Percentiles rank a stretch among this genome's conserved stretches.
Evolutionary conservation across 2,329 filamentous ascomycete species (phyloP).

Genomic region (Microsporum canis): DNA sequence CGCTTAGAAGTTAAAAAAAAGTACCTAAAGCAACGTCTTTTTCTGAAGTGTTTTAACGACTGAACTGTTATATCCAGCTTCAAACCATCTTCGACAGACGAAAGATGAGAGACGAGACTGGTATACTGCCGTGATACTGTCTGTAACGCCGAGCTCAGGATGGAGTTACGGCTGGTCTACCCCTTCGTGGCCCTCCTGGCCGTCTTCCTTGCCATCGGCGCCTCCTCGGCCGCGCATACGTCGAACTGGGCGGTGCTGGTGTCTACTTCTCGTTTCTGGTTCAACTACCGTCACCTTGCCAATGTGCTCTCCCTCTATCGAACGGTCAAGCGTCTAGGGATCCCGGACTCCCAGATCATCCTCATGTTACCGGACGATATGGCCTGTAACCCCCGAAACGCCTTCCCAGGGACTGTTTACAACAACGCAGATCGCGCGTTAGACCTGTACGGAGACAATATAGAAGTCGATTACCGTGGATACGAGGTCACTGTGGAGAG

Average conservation of each 20-base stretch:
- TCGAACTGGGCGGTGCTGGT: slow-evolving; percentile 99
- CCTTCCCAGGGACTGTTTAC: slow-evolving; percentile 95
- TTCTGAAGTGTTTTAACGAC: too few relatives aligned
- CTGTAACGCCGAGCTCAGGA: not conserved
- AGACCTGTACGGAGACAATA: slow-evolving; percentile 95
- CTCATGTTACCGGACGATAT: slow-evolving; percentile 99
- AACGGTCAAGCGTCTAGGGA: slow-evolving; percentile 93
- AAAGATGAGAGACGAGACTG: not conserved
- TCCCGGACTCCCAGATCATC: slow-evolving; percentile 97
- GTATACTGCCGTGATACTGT: not conserved
- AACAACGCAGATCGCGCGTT: slow-evolving; percentile 94
- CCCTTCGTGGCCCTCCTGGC: slow-evolving; percentile 12
- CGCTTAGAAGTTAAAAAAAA: not conserved
- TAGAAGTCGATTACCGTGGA: slow-evolving; percentile 94
- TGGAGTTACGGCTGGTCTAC: not conserved
- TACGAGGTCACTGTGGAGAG: slow-evolving; percentile 99
- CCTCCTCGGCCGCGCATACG: slow-evolving; percentile 51
- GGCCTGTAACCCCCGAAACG: slow-evolving; percentile 97
- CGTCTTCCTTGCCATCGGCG: slow-evolving; percentile 7
- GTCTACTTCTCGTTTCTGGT: slow-evolving; percentile 97
- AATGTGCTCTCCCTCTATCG: slow-evolving; percentile 97
- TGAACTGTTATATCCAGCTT: not conserved
- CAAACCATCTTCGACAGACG: not conserved
- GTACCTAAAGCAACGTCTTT: not conserved
- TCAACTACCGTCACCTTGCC: slow-evolving; percentile 97